A percentile compares a stretch with the other conserved stretches of the same genome.
Evolutionary conservation across 2,329 filamentous ascomycete genomes (phyloP).

Genomic region (Curvularia sp.): DNA sequence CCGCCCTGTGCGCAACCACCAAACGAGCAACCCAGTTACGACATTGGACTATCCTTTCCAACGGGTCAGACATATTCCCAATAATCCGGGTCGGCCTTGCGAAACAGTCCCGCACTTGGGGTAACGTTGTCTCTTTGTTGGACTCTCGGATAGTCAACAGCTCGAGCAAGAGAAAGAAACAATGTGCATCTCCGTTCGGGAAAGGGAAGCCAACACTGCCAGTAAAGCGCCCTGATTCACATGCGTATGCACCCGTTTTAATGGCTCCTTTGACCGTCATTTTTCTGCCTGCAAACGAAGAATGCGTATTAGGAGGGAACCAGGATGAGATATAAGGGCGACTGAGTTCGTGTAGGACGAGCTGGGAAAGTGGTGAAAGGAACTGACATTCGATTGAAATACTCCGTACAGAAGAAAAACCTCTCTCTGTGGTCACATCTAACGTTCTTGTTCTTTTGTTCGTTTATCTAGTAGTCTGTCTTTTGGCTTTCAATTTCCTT

Average conservation of each 20-base stretch:
- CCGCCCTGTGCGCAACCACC: neutral
- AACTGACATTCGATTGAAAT: neutral
- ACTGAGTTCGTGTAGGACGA: neutral
- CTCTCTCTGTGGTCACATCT: neutral
- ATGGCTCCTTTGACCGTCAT: conserved; percentile 23
- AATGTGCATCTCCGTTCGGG: conserved; percentile 19
- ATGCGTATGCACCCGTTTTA: conserved; percentile 16
- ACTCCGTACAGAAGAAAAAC: neutral
- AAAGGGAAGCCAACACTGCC: conserved; percentile 22
- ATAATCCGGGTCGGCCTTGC: neutral
- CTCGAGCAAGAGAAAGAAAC: conserved; percentile 11
- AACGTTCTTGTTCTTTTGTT: neutral
- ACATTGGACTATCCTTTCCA: neutral
- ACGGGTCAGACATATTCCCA: conserved; percentile 1
- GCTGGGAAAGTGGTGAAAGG: neutral
- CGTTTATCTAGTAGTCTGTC: neutral
- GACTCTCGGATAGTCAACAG: conserved; percentile 9
- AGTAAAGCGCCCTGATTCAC: conserved; percentile 8
- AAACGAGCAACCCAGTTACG: conserved; percentile 1
- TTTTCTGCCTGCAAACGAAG: neutral
- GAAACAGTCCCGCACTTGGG: neutral
- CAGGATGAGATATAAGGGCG: conserved; percentile 10
- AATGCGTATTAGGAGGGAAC: neutral
- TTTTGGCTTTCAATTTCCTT: neutral
- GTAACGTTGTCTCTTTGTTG: conserved; percentile 5